phyloP scores from a whole-genome alignment of 2,329 filamentous ascomycete species.

The Penicillium sp. region DNA sequence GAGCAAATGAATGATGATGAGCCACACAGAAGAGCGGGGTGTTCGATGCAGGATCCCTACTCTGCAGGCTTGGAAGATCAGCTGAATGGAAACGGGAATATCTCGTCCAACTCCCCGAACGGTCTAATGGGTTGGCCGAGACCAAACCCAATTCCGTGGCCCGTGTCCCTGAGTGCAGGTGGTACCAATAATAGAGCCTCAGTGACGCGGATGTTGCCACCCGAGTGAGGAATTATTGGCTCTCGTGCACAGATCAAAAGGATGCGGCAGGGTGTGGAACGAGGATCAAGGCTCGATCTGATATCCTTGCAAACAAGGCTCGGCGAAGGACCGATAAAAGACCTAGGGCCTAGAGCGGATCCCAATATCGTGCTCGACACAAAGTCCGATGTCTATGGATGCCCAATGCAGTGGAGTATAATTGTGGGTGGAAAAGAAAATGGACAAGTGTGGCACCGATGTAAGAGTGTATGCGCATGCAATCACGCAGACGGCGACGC shows the following conservation, averaged over 20 bases:
- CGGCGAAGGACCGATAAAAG: conserved; percentile 7
- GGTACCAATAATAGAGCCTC: conserved; percentile 30
- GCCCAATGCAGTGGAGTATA: conserved; percentile 12
- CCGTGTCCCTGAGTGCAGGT: conserved; percentile 20
- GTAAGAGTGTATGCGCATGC: conserved; percentile 16
- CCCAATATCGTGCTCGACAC: conserved; percentile 21
- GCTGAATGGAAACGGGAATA: conserved; percentile 36
- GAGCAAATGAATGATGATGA: conserved; percentile 25
- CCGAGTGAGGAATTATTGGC: conserved; percentile 24
- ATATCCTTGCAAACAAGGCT: conserved; percentile 18
- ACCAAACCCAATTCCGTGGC: conserved; percentile 20
- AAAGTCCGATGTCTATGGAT: conserved; percentile 15
- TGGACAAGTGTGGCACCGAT: conserved; percentile 8
- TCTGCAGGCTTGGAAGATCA: conserved; percentile 41
- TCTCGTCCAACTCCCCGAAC: conserved; percentile 16
- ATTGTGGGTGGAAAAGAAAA: conserved; percentile 6
- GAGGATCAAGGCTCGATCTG: conserved; percentile 13
- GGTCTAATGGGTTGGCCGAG: conserved; percentile 12
- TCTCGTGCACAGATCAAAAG: conserved; percentile 26
- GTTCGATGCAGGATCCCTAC: conserved; percentile 34
- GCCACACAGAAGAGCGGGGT: conserved; percentile 36
- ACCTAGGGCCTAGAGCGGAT: conserved; percentile 16
- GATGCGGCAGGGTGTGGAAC: conserved; percentile 25
- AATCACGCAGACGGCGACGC: conserved; percentile 21
- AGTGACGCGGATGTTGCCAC: conserved; percentile 33